A percentile compares a stretch with the other conserved stretches of the same genome.
phyloP scores from a whole-genome alignment of 2,329 filamentous ascomycete species.

The Diplodia scrobiculata region DNA sequence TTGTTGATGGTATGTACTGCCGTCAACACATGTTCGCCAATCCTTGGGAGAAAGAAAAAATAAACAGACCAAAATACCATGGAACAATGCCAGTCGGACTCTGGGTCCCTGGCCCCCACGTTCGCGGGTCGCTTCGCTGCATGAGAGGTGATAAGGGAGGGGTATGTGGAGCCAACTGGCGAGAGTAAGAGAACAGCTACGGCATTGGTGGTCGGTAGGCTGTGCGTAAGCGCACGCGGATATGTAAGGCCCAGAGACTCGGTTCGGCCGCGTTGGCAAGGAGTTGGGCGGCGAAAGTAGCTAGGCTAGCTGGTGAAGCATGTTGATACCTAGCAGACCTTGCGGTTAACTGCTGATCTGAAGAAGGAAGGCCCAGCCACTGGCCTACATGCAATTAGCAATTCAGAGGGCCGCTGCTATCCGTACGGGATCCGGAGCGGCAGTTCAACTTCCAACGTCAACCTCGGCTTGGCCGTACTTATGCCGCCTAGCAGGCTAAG shows the following conservation, averaged over 20 bases:
- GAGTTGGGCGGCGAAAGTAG: constrained; percentile 7
- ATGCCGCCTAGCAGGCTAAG: neutral
- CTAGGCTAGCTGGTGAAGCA: constrained; percentile 6
- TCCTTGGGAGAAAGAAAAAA: neutral
- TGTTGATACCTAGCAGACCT: constrained; percentile 15
- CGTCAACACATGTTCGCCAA: neutral
- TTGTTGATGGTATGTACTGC: neutral
- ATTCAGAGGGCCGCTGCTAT: neutral
- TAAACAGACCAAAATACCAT: neutral
- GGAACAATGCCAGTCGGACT: neutral
- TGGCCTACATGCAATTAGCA: neutral
- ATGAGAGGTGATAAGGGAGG: neutral
- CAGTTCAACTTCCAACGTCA: neutral
- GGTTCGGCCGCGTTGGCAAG: constrained; percentile 20
- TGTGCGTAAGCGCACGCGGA: constrained; percentile 23
- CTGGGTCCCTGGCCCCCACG: constrained; percentile 19
- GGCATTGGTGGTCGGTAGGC: constrained; percentile 9
- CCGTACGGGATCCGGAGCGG: constrained; percentile 4
- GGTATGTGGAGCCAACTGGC: constrained; percentile 6
- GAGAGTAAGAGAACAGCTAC: neutral
- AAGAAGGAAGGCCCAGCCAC: constrained; percentile 1
- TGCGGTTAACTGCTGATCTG: constrained; percentile 9
- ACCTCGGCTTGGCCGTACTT: neutral
- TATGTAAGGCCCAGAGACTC: constrained; percentile 22
- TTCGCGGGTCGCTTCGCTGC: constrained; percentile 6